Base-by-base conservation (phyloP, 352 stramenopile species). In the Globisporangium ultimum region DNA sequence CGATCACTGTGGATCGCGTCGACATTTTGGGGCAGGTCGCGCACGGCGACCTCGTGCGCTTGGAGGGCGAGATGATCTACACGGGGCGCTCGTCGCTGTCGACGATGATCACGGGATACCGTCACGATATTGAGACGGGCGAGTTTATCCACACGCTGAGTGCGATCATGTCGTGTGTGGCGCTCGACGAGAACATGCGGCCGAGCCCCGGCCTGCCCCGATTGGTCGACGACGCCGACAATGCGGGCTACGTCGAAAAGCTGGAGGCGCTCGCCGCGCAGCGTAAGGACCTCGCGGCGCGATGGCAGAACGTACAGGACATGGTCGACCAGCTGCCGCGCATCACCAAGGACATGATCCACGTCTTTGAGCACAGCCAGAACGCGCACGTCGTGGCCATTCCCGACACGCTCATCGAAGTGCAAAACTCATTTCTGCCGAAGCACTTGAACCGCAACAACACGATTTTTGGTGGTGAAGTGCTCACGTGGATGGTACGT, bases 381-480 rank as follows among this genome's bases (percentile, higher is more conserved):
- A 79, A 78, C 38, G 68, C 63, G n/a, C 62, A 77, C 20, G 76
- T 78, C 24, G 67, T 88, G 22, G 60, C 76, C 7, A 78, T 90
- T 42, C 70, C 71, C 2, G 76, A 86, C 49, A 90, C 76, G 58
- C 67, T 87, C 49, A 83, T 90, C 41, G 80, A 90, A 40, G 76
- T 90, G 48, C 78, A 88, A 45, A 88, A 87, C 63, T 87, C 71
- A 38, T 89, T 89, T 56, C 36, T 85, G 60, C 80, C 80, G 32
- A 89, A 89, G 62, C 77, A 89, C 60, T 38, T 89, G 41, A 89
- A 88, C 67, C 73, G 74, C 24, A 89, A 89, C 73, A 83, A 89
- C 60, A 89, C 79, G 52, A 88, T 88, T 47, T 87, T 87, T 59
- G 79, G 79, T 4, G 79, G 75, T n/a, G 79, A 89, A 63, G 69